These are phyloP conservation scores for Polyporus arcularius DNA, from an alignment of 768 basidiomycete genomes.

Conservation along the genomic window DNA sequence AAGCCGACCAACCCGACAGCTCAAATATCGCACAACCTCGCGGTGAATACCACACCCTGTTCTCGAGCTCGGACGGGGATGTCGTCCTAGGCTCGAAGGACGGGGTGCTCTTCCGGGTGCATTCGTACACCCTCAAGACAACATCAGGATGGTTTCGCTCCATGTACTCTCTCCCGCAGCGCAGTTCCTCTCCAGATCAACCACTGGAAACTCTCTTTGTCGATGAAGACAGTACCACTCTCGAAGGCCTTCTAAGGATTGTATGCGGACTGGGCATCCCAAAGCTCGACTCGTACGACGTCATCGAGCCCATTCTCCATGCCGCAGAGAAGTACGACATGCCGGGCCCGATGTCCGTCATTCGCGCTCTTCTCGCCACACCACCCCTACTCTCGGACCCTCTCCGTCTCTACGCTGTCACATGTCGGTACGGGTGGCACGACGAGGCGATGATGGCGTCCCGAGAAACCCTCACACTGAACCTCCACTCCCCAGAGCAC, in stretches of 20 bases:
- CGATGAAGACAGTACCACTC: constrained; percentile 55
- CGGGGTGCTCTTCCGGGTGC: constrained; percentile 55
- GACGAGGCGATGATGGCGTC: constrained; percentile 58
- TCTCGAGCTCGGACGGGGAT: constrained; percentile 56
- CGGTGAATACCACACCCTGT: constrained; percentile 43
- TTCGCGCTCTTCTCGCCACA: constrained; percentile 58
- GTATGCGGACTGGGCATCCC: constrained; percentile 58
- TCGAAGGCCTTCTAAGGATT: constrained; percentile 62
- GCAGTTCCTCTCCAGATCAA: constrained; percentile 3
- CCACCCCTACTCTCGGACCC: constrained; percentile 43
- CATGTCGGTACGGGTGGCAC: constrained; percentile 58
- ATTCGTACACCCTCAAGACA: constrained; percentile 59
- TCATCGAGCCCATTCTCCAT: constrained; percentile 56
- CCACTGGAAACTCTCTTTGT: constrained; percentile 46
- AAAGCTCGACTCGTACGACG: constrained; percentile 50
- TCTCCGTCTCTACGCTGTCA: constrained; percentile 28
- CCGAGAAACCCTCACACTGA: constrained; percentile 51
- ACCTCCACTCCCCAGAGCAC: constrained; percentile 49
- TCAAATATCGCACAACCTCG: not conserved
- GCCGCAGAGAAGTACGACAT: constrained; percentile 74
- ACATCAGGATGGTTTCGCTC: constrained; percentile 67
- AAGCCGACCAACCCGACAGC: not conserved
- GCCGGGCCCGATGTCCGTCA: constrained; percentile 60
- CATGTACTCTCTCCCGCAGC: constrained; percentile 60
- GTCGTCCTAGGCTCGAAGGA: constrained; percentile 54